These are phyloP conservation scores for Nothopassalora personata DNA, from an alignment of 2,329 filamentous ascomycete species.

Conservation along the genomic window DNA sequence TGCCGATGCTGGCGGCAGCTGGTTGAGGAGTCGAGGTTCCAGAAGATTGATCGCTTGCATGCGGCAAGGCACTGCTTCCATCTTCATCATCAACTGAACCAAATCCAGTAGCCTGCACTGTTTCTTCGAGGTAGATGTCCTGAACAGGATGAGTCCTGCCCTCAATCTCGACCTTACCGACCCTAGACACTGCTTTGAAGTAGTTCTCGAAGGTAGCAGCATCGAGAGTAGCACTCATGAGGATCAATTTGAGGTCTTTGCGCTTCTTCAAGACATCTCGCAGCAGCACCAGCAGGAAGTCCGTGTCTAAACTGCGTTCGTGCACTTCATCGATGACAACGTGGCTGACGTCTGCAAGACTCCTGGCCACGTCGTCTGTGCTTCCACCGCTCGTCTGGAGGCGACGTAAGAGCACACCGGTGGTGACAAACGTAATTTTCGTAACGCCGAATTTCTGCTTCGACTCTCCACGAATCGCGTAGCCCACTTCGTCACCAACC, in stretches of 20 bases:
- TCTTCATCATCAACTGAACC: constrained; percentile 41
- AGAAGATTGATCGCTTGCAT: constrained; percentile 30
- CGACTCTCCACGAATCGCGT: constrained; percentile 85
- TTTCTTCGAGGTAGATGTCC: constrained; percentile 85
- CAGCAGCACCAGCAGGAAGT: constrained; percentile 84
- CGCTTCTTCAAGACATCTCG: constrained; percentile 71
- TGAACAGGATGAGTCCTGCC: constrained; percentile 86
- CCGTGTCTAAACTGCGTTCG: constrained; percentile 88
- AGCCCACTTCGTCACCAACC: constrained; percentile 85
- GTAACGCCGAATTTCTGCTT: constrained; percentile 65
- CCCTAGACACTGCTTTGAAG: constrained; percentile 54
- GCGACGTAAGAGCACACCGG: constrained; percentile 81
- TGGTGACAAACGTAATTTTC: constrained; percentile 92
- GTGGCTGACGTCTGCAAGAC: constrained; percentile 85
- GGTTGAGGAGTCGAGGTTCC: constrained; percentile 17
- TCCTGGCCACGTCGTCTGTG: constrained; percentile 72
- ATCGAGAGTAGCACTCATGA: constrained; percentile 96
- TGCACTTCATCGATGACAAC: constrained; percentile 96
- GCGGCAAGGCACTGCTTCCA: constrained; percentile 38
- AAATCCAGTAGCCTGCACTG: constrained; percentile 74
- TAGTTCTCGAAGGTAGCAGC: constrained; percentile 79
- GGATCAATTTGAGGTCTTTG: constrained; percentile 77
- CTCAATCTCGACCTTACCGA: constrained; percentile 79
- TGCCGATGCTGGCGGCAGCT: constrained; percentile 30
- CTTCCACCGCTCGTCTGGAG: constrained; percentile 84